These are phyloP conservation scores for Penicillium sp. DNA, from an alignment of 2,329 filamentous ascomycete species.

Conservation along the genomic window DNA sequence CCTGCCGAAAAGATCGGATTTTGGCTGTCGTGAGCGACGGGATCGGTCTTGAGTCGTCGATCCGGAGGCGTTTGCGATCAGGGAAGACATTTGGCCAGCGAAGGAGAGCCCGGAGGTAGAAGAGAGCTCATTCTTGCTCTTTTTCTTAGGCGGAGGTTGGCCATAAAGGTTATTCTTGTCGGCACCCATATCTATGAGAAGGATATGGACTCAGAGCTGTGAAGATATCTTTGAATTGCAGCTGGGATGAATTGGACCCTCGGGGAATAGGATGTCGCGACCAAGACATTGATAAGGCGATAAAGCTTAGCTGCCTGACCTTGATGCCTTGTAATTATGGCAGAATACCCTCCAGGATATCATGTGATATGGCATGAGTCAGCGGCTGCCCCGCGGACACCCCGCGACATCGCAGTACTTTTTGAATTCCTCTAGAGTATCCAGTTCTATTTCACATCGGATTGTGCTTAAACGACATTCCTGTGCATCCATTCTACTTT, in stretches of 20 bases:
- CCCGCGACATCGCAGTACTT: slow-evolving; percentile 3
- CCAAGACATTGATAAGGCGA: background rate
- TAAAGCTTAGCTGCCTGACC: background rate
- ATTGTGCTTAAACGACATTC: background rate
- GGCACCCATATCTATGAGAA: slow-evolving; percentile 12
- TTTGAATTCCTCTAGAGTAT: background rate
- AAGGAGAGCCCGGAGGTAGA: slow-evolving; percentile 79
- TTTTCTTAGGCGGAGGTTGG: slow-evolving; percentile 69
- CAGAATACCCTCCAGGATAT: no score
- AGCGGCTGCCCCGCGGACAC: slow-evolving; percentile 1
- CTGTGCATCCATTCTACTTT: background rate
- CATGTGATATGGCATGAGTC: slow-evolving; percentile 1
- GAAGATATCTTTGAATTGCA: background rate
- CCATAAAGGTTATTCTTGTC: slow-evolving; percentile 68
- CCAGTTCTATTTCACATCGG: background rate
- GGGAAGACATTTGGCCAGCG: slow-evolving; percentile 80
- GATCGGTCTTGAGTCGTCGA: slow-evolving; percentile 49
- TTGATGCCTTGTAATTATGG: background rate
- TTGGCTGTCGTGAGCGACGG: slow-evolving; percentile 54
- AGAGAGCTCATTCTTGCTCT: slow-evolving; percentile 54
- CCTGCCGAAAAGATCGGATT: slow-evolving; percentile 70
- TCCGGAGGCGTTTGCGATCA: slow-evolving; percentile 65
- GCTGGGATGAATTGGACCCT: no score
- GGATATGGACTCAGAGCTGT: background rate
- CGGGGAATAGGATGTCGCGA: no score